Base-by-base conservation (phyloP, 371 early-diverging fungal genomes). In the Vairimorpha ceranae region DNA sequence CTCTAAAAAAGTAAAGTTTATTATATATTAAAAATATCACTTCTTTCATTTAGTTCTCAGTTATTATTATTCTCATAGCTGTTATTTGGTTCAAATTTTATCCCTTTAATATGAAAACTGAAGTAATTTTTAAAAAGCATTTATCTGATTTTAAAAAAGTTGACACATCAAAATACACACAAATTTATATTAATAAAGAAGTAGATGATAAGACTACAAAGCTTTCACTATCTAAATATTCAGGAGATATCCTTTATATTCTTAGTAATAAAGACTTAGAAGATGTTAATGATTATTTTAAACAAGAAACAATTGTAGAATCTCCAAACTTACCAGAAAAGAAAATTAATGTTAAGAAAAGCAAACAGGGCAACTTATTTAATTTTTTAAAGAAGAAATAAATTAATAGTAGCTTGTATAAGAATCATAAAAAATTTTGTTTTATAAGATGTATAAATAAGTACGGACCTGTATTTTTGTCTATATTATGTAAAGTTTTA, bases 161-260 rank as follows among this genome's bases (percentile, higher is more conserved):
- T 54, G 29, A 54, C 19, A 27, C 29, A 25, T 54, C 38, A 35
- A 43, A 58, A 25, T 68, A 68, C 38, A 68, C 4, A 6, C 54
- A 58, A 27, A 43, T 68, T 38, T 68, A 38, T 43, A 36, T 68
- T 27, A 68, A 68, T 32, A 17, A 17, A 23, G 21, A 8, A 10
- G 38, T n/a, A 27, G 43, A 56, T 10, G 58, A 21, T 17, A 58
- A 23, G 0, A 29, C 41, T 38, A 68, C 69, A 19, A 58, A 68
- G 14, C 32, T 68, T 38, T 36, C 29, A 7, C 69, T 68, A 38
- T 56, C 58, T 0, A 68, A 43, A 33, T 21, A 68, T 38, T 15
- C 15, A 7, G 69, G 69, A 21, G 69, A 68, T 15, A 35, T 68
- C 7, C 19, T 68, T 7, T 68, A 68, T 19, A 68, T 68, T 19